phyloP scores from a whole-genome alignment of 345 rosid genomes.

The Abelmoschus esculentus region DNA sequence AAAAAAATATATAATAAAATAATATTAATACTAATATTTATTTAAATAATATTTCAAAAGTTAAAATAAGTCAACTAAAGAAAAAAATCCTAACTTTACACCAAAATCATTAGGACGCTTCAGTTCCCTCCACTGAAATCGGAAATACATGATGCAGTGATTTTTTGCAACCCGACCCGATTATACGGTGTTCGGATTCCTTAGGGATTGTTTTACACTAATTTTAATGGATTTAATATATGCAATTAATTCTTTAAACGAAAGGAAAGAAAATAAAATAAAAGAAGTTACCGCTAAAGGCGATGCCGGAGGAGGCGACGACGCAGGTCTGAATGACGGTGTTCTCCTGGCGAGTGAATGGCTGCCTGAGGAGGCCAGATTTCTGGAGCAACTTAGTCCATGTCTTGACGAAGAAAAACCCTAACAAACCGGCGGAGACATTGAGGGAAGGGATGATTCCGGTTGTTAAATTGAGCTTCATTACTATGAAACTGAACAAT shows the following conservation, averaged over 20 bases:
- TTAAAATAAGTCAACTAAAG: no score
- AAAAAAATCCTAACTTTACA: no score
- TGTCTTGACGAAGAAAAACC: slow-evolving; percentile 57
- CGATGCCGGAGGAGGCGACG: slow-evolving; percentile 78
- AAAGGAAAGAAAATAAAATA: neutral
- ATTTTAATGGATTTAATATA: neutral
- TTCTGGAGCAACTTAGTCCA: slow-evolving; percentile 50
- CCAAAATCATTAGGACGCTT: no score
- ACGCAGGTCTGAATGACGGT: slow-evolving; percentile 83
- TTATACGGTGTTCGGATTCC: no score
- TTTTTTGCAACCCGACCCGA: no score
- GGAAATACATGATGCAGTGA: no score
- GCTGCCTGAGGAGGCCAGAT: slow-evolving; percentile 34
- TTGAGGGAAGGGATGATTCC: slow-evolving; percentile 82
- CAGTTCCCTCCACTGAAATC: no score
- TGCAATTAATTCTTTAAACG: no score
- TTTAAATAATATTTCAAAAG: no score
- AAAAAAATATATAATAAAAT: no score
- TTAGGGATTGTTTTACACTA: neutral
- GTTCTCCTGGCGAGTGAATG: slow-evolving; percentile 76
- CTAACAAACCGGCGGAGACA: slow-evolving; percentile 66
- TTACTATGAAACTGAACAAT: slow-evolving; percentile 59
- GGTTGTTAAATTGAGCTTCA: slow-evolving; percentile 63
- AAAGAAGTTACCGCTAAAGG: slow-evolving; percentile 53
- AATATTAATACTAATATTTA: no score